phyloP scores from a whole-genome alignment of 371 early-diverging fungal species.

The Phascolomyces articulosus region DNA sequence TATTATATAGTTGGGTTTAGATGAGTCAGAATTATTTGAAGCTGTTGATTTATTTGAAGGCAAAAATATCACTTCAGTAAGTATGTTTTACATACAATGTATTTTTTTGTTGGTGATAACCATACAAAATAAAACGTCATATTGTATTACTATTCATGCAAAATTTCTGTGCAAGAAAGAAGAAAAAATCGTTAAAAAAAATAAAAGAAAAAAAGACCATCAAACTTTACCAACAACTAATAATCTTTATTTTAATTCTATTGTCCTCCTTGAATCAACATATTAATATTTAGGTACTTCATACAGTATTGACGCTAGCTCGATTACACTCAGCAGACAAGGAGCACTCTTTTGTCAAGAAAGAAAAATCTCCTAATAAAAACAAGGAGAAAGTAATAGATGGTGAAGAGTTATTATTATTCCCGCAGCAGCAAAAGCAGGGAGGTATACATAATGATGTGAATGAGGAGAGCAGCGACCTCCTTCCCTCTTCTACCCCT shows the following conservation, averaged over 20 bases:
- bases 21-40: conserved; percentile 84
- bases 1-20: conserved; percentile 65
- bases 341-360: background rate
- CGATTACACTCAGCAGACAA: conserved; percentile 4
- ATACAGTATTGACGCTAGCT: conserved; percentile 12
- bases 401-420: no score
- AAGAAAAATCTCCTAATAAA: no score
- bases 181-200: no score
- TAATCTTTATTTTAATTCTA: no score
- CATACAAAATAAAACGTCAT: no score
- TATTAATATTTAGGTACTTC: background rate
- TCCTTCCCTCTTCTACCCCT: background rate
- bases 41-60: conserved; percentile 91
- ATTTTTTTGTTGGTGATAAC: background rate
- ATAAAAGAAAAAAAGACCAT: background rate
- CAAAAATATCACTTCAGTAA: conserved; percentile 83
- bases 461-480: background rate
- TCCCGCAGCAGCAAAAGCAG: background rate
- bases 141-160: no score
- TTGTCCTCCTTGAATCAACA: no score
- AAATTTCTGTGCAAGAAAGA: no score
- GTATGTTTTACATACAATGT: background rate
- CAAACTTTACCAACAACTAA: no score
- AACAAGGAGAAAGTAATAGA: conserved; percentile 1
- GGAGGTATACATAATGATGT: background rate